Evolutionary conservation across 2,329 filamentous ascomycete genomes (phyloP).

Genomic region (Neospermospora avenae): DNA sequence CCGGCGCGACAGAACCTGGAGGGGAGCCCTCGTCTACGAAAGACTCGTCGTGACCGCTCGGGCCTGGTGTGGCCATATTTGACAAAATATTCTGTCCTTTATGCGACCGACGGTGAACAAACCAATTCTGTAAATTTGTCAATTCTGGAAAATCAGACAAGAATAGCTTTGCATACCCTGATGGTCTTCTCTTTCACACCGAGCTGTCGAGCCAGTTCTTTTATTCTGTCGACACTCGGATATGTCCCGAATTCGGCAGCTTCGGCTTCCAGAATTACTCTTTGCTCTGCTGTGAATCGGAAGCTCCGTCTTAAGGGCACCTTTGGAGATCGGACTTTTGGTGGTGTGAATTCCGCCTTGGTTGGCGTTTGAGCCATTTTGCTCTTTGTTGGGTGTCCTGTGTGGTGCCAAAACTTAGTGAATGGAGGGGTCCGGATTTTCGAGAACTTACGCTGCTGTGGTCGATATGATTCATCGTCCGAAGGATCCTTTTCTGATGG

Average conservation of each 20-base stretch:
- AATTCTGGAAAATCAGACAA: not conserved
- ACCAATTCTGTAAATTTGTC: slow-evolving; percentile 13
- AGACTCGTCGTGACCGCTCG: not conserved
- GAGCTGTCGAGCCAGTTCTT: slow-evolving; percentile 7
- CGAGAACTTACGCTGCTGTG: not conserved
- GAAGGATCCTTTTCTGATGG: slow-evolving; percentile 3
- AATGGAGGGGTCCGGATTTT: not conserved
- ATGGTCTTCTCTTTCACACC: slow-evolving; percentile 12
- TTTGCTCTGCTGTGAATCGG: slow-evolving; percentile 7
- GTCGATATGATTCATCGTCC: not conserved
- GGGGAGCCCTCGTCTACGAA: not conserved
- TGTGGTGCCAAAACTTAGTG: not conserved
- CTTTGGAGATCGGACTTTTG: not conserved
- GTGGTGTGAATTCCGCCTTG: not conserved
- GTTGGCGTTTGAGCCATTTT: slow-evolving; percentile 3
- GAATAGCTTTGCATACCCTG: not conserved
- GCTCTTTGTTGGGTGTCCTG: not conserved
- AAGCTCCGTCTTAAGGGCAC: not conserved
- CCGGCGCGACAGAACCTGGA: not conserved
- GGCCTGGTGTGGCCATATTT: not conserved
- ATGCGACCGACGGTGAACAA: slow-evolving; percentile 2
- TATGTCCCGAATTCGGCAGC: slow-evolving; percentile 5
- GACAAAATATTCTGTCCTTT: slow-evolving; percentile 1
- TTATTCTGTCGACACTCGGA: slow-evolving; percentile 3
- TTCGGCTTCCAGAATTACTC: slow-evolving; percentile 8